Percentiles rank a stretch among this genome's conserved stretches.
Conservation (phyloP, 1,139 yeast genomes). For the Blastobotrys elegans region DNA sequence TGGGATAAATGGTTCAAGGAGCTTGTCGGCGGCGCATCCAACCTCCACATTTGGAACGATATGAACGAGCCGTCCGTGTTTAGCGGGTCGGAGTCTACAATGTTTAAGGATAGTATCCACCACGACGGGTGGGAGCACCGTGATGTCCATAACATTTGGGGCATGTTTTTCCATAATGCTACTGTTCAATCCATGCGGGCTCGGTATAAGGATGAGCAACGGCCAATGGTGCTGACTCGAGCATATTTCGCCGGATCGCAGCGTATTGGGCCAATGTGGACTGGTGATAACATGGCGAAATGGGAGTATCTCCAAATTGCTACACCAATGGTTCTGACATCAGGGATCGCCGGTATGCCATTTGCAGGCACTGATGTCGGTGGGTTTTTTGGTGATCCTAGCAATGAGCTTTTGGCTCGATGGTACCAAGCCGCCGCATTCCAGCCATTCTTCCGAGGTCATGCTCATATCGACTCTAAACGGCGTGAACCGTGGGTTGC, state of each 20-base stretch:
- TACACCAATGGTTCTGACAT: constrained; percentile 80
- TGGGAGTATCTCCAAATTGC: constrained; percentile 85
- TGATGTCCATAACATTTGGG: constrained; percentile 81
- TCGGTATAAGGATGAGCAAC: constrained; percentile 47
- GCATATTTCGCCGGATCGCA: constrained; percentile 90
- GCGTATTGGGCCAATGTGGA: constrained; percentile 91
- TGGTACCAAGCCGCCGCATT: constrained; percentile 97
- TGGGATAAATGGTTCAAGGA: constrained; percentile 54
- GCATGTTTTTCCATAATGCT: constrained; percentile 72
- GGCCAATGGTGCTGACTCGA: constrained; percentile 90
- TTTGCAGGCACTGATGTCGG: constrained; percentile 97
- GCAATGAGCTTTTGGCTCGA: constrained; percentile 69
- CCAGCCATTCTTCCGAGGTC: constrained; percentile 95
- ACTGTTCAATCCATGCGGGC: constrained; percentile 62
- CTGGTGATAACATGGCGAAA: constrained; percentile 90
- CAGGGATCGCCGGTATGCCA: constrained; percentile 82
- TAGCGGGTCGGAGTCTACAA: constrained; percentile 88
- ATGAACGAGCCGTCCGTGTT: constrained; percentile 98
- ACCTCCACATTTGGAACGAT: constrained; percentile 90
- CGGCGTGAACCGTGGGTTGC: constrained; percentile 91
- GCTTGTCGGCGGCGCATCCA: constrained; percentile 51
- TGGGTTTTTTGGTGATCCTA: constrained; percentile 91
- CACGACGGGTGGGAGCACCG: constrained; percentile 84
- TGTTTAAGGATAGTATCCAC: constrained; percentile 77
- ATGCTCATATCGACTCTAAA: constrained; percentile 89